phyloP scores from a whole-genome alignment of 129 eudicot species.

The Escallonia herrerae region DNA sequence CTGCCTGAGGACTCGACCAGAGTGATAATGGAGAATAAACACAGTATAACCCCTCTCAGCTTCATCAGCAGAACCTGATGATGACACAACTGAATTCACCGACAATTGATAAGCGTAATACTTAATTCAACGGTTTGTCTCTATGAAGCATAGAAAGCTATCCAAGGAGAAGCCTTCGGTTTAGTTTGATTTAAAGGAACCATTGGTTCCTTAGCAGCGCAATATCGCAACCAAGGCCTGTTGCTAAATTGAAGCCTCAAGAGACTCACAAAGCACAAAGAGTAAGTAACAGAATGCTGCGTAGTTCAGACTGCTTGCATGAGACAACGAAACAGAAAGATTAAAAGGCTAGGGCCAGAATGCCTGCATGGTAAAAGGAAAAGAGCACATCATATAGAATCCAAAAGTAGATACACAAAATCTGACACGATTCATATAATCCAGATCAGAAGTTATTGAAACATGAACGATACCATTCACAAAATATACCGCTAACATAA shows the following conservation, averaged over 20 bases:
- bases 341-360: slow-evolving; percentile 12
- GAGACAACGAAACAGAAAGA: slow-evolving; percentile 7
- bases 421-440: not conserved
- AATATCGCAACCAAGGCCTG: not conserved
- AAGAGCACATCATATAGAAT: not conserved
- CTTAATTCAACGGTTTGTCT: slow-evolving; percentile 1
- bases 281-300: not conserved
- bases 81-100: not conserved
- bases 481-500: not conserved
- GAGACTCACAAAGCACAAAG: slow-evolving; percentile 10
- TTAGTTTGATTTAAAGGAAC: not conserved
- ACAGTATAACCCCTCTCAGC: slow-evolving; percentile 37
- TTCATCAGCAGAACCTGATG: slow-evolving; percentile 23
- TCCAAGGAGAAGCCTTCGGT: not conserved
- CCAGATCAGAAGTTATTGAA: not conserved
- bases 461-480: not conserved
- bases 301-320: not conserved
- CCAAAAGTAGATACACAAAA: not conserved
- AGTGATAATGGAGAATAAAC: slow-evolving; percentile 26
- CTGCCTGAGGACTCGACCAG: slow-evolving; percentile 53
- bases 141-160: slow-evolving; percentile 6
- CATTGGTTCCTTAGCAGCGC: not conserved
- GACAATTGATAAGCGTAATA: not conserved
- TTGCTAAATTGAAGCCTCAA: not conserved
- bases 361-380: slow-evolving; percentile 24